Evolutionary conservation across 179 eudicot genomes (phyloP).

Genomic region (Patellifolia procumbens): DNA sequence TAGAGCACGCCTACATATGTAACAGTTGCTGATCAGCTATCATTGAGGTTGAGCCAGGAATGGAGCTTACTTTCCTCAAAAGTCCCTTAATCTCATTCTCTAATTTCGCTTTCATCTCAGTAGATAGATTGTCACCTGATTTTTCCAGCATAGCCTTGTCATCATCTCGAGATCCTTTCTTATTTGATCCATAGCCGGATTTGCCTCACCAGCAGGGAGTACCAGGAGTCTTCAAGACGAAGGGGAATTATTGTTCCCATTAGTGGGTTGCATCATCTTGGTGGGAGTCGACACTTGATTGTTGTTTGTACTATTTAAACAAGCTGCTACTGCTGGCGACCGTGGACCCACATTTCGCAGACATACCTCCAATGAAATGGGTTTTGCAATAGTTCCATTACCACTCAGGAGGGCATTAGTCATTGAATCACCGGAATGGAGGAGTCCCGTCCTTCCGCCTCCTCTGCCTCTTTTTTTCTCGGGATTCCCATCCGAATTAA

Average conservation of each 20-base stretch:
- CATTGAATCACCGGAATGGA: conserved; percentile 19
- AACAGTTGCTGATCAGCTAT: conserved; percentile 27
- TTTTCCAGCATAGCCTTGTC: conserved; percentile 78
- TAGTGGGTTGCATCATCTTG: conserved; percentile 20
- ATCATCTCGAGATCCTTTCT: conserved; percentile 72
- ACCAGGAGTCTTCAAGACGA: conserved; percentile 28
- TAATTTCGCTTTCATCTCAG: conserved; percentile 54
- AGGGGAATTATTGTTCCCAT: conserved; percentile 21
- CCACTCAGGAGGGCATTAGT: conserved; percentile 16
- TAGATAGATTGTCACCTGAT: conserved; percentile 62
- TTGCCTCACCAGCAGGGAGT: conserved; percentile 39
- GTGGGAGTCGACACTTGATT: conserved; percentile 17
- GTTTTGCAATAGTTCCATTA: conserved; percentile 30
- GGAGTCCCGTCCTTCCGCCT: conserved; percentile 29
- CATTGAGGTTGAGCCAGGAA: conserved; percentile 50
- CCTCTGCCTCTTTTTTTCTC: conserved; percentile 37
- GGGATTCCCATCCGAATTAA: conserved; percentile 20
- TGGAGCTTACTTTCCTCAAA: conserved; percentile 53
- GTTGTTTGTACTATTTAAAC: conserved; percentile 18
- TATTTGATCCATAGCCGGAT: conserved; percentile 52
- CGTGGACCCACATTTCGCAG: conserved; percentile 34
- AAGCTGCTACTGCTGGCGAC: conserved; percentile 12
- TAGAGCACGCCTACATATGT: conserved; percentile 21
- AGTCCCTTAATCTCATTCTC: conserved; percentile 60
- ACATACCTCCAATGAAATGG: conserved; percentile 46